Percentiles rank a stretch among this genome's conserved stretches.
phyloP scores from a whole-genome alignment of 371 early-diverging fungal species.

The Basidiobolus heterosporus region DNA sequence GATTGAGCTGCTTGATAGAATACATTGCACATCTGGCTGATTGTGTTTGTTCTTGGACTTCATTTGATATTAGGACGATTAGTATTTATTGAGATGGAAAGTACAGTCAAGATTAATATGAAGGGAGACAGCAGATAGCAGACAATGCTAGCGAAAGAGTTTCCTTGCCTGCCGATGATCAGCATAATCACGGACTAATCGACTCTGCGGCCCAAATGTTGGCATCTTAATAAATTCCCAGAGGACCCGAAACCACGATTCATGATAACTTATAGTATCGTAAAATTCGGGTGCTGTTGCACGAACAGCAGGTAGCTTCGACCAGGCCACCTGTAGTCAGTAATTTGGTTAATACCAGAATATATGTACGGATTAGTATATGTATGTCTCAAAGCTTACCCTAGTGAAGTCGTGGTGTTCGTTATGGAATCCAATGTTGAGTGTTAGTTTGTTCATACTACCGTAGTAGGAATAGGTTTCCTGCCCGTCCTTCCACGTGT shows the following conservation, averaged over 20 bases:
- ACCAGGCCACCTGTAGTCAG: slow-evolving; percentile 61
- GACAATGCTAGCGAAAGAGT: slow-evolving; percentile 10
- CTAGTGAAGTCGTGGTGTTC: slow-evolving; percentile 84
- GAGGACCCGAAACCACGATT: slow-evolving; percentile 76
- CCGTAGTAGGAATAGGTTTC: slow-evolving; percentile 97
- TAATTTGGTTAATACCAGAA: slow-evolving; percentile 7
- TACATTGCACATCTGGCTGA: too few relatives aligned
- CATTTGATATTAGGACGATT: too few relatives aligned
- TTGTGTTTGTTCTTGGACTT: too few relatives aligned
- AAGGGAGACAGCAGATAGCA: too few relatives aligned
- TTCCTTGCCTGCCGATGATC: slow-evolving; percentile 51
- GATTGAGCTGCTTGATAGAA: too few relatives aligned
- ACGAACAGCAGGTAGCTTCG: slow-evolving; percentile 65
- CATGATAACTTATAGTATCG: slow-evolving; percentile 64
- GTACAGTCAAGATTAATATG: too few relatives aligned
- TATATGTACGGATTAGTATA: too few relatives aligned
- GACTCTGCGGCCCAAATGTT: slow-evolving; percentile 64
- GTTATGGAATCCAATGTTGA: slow-evolving; percentile 89
- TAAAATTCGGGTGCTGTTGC: slow-evolving; percentile 81
- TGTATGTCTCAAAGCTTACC: not conserved
- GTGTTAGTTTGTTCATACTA: slow-evolving; percentile 57
- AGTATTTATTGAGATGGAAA: too few relatives aligned
- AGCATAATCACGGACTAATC: slow-evolving; percentile 52
- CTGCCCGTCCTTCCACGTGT: slow-evolving; percentile 84
- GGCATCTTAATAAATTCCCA: slow-evolving; percentile 60